Evolutionary conservation across 345 rosid species (phyloP).

Genomic region (Murraya koenigii): DNA sequence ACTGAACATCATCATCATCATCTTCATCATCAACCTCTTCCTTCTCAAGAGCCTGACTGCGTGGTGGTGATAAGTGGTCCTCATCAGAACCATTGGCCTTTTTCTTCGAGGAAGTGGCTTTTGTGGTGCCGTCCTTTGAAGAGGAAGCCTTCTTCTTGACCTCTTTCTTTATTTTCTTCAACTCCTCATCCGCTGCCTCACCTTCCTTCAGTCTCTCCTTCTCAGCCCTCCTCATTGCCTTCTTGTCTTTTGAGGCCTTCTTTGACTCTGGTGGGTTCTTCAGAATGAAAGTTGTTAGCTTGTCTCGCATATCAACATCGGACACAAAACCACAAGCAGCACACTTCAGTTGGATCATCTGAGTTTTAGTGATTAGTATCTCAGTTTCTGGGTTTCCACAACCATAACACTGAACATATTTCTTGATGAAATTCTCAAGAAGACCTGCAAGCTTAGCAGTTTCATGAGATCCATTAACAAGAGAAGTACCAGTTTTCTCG

Average conservation of each 20-base stretch:
- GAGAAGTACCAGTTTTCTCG: conserved; percentile 59
- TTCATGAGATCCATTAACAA: conserved; percentile 72
- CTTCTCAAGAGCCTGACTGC: conserved; percentile 41
- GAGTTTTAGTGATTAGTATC: conserved; percentile 53
- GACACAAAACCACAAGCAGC: conserved; percentile 78
- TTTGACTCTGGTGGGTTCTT: conserved; percentile 68
- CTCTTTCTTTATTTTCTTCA: conserved; percentile 57
- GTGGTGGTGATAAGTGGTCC: conserved; percentile 45
- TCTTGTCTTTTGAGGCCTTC: conserved; percentile 58
- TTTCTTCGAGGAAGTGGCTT: conserved; percentile 43
- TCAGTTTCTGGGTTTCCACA: conserved; percentile 78
- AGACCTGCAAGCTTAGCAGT: conserved; percentile 69
- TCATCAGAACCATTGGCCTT: conserved; percentile 39
- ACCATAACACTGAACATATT: conserved; percentile 80
- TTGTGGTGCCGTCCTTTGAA: conserved; percentile 31
- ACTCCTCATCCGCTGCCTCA: conserved; percentile 79
- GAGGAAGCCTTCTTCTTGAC: conserved; percentile 40
- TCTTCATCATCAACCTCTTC: conserved; percentile 43
- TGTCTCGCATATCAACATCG: conserved; percentile 76
- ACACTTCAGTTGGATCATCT: conserved; percentile 64
- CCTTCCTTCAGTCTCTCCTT: conserved; percentile 74
- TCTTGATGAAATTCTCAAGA: conserved; percentile 69
- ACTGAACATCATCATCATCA: conserved; percentile 48
- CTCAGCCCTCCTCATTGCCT: conserved; percentile 75
- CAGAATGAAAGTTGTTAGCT: conserved; percentile 55